Evolutionary conservation across 1,284 basidiomycete species (phyloP), one percentile per base, ranked within the genome.

Genomic region (Ganoderma leucocontextum): DNA sequence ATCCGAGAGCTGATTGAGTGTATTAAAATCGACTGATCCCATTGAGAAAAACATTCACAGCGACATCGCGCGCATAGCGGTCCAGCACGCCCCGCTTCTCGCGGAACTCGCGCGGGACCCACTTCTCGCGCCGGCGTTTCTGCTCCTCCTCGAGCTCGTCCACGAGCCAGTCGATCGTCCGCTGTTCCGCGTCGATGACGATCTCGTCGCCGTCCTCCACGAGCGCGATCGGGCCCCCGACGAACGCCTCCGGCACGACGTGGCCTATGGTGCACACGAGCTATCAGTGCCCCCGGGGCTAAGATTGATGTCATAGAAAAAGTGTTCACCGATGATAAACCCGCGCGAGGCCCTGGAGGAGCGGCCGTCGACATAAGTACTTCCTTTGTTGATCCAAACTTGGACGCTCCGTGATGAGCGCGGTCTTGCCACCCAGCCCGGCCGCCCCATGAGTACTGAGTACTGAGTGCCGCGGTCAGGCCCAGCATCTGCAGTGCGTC

Each of bases 191-290:
- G 78, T 96, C 94, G 72, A 97, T 94, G 71, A 90, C 78, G 75
- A 97, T 93, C 66, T 86, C 85, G 78, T 99, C 97, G 5, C 97
- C 98, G 76, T 99, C 97, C 77, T 93, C 83, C 52, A 98, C 93
- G 22, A 99, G 89, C 13, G 95, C 97, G 76, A 99, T 99, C 12
- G 97, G 96, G 2, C 97, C 97, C 70, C 97, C 97, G 55, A 94
- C 85, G 64, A 90, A 89, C n/a, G 95, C 95, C 81, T 97, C 95
- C 29, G 97, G 97, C 1, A 95, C 94, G 60, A 97, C 94, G 75
- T 98, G 96, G 6, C 95, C 95, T 81, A 29, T 29, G 29, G 29
- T 29, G 83, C 13, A 47, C n/a, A 17, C 29, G 10, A 22, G 15
- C 29, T 33, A 19, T 13, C 19, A 3, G n/a, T 12, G 22, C 39